These are phyloP conservation scores for Thecaphora thlaspeos DNA, from an alignment of 1,284 basidiomycete genomes.

Conservation along the genomic window DNA sequence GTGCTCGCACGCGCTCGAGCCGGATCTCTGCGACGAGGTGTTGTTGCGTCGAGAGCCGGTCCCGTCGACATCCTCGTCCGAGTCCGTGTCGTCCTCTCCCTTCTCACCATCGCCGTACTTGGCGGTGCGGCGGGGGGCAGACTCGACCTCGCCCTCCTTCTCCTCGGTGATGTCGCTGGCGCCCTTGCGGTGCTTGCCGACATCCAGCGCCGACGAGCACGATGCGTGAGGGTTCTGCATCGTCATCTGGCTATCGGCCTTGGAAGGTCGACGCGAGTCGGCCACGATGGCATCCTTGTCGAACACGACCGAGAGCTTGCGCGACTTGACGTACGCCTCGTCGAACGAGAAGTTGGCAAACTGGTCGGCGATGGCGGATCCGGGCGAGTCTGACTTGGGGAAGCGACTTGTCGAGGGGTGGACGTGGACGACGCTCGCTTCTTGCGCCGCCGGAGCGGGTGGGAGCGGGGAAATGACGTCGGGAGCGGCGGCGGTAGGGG, in stretches of 20 bases:
- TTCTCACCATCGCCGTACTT: not conserved
- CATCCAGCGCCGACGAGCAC: not conserved
- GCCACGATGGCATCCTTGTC: not conserved
- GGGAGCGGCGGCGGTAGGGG: too few relatives aligned
- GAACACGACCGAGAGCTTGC: not conserved
- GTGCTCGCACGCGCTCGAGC: conserved; percentile 6
- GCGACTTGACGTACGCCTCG: not conserved
- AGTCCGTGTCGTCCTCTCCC: not conserved
- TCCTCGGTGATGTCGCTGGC: not conserved
- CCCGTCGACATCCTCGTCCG: too few relatives aligned
- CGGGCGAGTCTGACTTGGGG: too few relatives aligned
- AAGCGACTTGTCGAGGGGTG: too few relatives aligned
- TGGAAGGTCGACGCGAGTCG: conserved; percentile 7
- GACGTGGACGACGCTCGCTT: too few relatives aligned
- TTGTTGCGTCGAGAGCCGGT: not conserved
- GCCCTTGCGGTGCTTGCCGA: conserved; percentile 3
- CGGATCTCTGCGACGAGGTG: not conserved
- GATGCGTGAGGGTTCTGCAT: not conserved
- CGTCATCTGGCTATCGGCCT: conserved; percentile 13
- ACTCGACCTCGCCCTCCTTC: not conserved
- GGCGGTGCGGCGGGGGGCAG: too few relatives aligned
- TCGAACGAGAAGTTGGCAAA: conserved; percentile 3
- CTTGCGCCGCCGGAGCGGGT: too few relatives aligned
- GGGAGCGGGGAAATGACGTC: too few relatives aligned
- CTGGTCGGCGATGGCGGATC: conserved; percentile 20